Evolutionary conservation across 2,329 filamentous ascomycete species (phyloP), one percentile per base, ranked within the genome.

Genomic region (Pseudonectria buxi): DNA sequence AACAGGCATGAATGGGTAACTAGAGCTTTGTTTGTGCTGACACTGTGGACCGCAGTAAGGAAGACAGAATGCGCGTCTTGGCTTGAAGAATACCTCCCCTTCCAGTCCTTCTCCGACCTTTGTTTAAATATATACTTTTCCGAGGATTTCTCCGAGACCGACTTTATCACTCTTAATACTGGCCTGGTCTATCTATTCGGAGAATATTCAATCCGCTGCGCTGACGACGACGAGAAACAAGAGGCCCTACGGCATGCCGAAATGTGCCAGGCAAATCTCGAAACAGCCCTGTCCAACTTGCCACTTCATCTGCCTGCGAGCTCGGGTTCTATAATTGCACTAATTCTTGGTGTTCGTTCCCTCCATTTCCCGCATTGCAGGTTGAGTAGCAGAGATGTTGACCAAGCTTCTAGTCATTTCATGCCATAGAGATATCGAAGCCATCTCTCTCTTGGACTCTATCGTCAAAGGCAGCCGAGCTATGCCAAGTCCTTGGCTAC

Each of bases 41-140:
- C 29, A 6, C 6, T 31, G 4, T 32, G 14, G n/a, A 11, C 12
- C n/a, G 10, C 9, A 53, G 50, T 13, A 0, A 32, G 43, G 3
- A 44, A 55, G 12, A 52, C 45, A 13, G 49, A 53, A 14, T 35
- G 45, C 4, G 37, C 48, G 1, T 39, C 47, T 10, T 59, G 55
- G 54, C 41, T 55, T n/a, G 47, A 49, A 7, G 53, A 54, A 15
- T 57, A 57, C 22, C 34, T 57, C 5, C 47, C 54, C 0, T 24
- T 54, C 14, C 46, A 58, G 7, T 44, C 44, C 11, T 60, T 61
- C 36, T 47, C 51, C 2, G 55, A 58, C n/a, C 44, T 55, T 13
- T 56, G 53, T n/a, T 45, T 59, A 7, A 51, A 51, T 10, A 50
- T 61, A 3, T 61, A 59, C 30, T 60, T 58, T 30, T 50, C 56